Evolutionary conservation across 257 asterid species (phyloP).

Genomic region (Cruciata laevipes): DNA sequence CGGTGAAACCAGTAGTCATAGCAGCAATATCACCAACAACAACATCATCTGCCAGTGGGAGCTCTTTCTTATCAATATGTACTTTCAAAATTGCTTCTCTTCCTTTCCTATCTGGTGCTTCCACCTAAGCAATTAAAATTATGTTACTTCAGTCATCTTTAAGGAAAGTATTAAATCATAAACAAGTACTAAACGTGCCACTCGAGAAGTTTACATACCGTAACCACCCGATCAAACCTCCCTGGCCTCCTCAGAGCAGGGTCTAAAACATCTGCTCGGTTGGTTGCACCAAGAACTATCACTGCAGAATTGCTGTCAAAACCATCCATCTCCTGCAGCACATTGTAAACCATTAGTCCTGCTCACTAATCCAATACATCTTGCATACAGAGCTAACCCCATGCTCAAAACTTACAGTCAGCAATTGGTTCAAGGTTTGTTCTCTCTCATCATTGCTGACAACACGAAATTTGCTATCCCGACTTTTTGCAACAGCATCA

Average conservation of each 20-base stretch:
- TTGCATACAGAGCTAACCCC: slow-evolving; percentile 6
- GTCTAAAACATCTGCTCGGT: slow-evolving; percentile 93
- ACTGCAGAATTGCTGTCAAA: slow-evolving; percentile 98
- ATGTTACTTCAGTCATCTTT: slow-evolving; percentile 17
- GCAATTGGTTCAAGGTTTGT: slow-evolving; percentile 94
- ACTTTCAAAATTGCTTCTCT: slow-evolving; percentile 93
- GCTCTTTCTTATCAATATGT: slow-evolving; percentile 86
- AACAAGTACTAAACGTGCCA: slow-evolving; percentile 8
- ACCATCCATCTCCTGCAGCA: slow-evolving; percentile 97
- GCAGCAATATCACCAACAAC: slow-evolving; percentile 72
- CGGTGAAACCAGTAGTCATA: slow-evolving; percentile 98
- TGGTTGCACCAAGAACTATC: slow-evolving; percentile 97
- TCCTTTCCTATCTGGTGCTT: slow-evolving; percentile 92
- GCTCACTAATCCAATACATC: slow-evolving; percentile 11
- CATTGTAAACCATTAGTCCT: slow-evolving; percentile 23
- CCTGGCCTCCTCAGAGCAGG: slow-evolving; percentile 99
- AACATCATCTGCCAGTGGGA: slow-evolving; percentile 85
- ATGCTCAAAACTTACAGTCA: slow-evolving; percentile 58
- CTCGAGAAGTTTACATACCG: slow-evolving; percentile 35
- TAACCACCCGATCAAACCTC: slow-evolving; percentile 96
- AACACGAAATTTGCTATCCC: slow-evolving; percentile 88
- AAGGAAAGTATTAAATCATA: slow-evolving; percentile 8
- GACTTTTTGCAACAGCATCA: slow-evolving; percentile 99
- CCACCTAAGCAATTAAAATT: slow-evolving; percentile 51
- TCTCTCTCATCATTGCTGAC: slow-evolving; percentile 98